Conservation (phyloP, 1,284 basidiomycete genomes). For the Heliocybe sulcata region DNA sequence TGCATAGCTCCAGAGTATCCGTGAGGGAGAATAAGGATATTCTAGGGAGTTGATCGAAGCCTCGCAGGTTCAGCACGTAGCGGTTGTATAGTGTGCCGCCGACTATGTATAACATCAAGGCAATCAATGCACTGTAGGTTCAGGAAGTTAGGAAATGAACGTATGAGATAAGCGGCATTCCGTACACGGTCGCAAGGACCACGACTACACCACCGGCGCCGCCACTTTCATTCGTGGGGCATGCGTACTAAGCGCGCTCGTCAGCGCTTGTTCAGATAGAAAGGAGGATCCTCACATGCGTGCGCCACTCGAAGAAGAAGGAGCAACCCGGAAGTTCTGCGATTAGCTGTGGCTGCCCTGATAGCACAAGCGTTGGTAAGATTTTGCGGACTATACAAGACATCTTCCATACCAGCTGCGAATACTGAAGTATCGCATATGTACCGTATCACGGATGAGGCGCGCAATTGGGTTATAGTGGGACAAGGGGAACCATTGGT, state of each 20-base stretch:
- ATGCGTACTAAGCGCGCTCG: slow-evolving; percentile 44
- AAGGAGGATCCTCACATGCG: slow-evolving; percentile 38
- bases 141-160: slow-evolving; percentile 10
- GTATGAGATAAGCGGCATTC: slow-evolving; percentile 11
- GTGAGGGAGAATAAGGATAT: slow-evolving; percentile 39
- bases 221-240: slow-evolving; percentile 47
- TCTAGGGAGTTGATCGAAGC: slow-evolving; percentile 61
- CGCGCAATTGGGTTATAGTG: slow-evolving; percentile 37
- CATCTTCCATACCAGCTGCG: slow-evolving; percentile 33
- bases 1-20: slow-evolving; percentile 20
- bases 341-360: slow-evolving; percentile 48
- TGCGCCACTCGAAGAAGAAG: slow-evolving; percentile 69
- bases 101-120: slow-evolving; percentile 51
- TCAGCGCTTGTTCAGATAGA: slow-evolving; percentile 3
- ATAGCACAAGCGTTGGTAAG: neutral
- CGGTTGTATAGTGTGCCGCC: slow-evolving; percentile 63
- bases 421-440: slow-evolving; percentile 52
- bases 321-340: slow-evolving; percentile 62
- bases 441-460: slow-evolving; percentile 59
- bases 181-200: slow-evolving; percentile 45
- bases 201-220: slow-evolving; percentile 45
- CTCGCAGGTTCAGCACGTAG: slow-evolving; percentile 53
- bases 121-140: slow-evolving; percentile 36
- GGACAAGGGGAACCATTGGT: slow-evolving; percentile 55
- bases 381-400: neutral